phyloP scores from a whole-genome alignment of 225 moss, liverwort and hornwort species.

The Ulota crispa region DNA sequence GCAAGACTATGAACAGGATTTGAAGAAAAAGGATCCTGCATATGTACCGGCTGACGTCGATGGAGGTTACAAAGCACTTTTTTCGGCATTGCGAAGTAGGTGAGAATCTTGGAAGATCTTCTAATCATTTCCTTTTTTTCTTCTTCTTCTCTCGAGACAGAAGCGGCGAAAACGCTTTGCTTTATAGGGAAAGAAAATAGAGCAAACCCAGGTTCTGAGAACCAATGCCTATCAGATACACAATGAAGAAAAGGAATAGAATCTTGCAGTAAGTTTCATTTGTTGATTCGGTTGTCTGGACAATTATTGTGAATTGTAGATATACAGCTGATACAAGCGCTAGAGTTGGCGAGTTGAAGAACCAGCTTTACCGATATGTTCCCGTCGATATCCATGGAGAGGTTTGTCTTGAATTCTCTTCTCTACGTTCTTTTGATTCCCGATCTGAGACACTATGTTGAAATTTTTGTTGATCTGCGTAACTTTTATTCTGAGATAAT shows the following conservation, averaged over 20 bases:
- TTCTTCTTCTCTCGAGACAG: not conserved
- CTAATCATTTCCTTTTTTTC: constrained; percentile 6
- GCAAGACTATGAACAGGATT: constrained; percentile 71
- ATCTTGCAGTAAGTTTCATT: constrained; percentile 1
- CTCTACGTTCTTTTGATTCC: constrained; percentile 10
- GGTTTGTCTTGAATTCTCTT: constrained; percentile 40
- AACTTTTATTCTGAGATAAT: not conserved
- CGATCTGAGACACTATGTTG: constrained; percentile 11
- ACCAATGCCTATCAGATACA: not conserved
- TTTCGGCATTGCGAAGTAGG: constrained; percentile 72
- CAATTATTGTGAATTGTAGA: constrained; percentile 40
- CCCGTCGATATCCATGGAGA: constrained; percentile 67
- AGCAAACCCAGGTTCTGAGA: not conserved
- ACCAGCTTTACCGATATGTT: constrained; percentile 69
- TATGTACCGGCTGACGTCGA: constrained; percentile 70
- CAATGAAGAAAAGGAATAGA: not conserved
- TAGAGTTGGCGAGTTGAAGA: constrained; percentile 61
- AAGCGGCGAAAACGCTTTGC: not conserved
- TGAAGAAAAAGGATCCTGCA: constrained; percentile 59
- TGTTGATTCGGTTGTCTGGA: constrained; percentile 12
- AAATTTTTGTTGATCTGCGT: not conserved
- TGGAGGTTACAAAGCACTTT: constrained; percentile 68
- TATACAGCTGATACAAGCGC: constrained; percentile 61
- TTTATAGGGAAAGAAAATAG: not conserved
- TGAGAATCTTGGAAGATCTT: constrained; percentile 30